Evolutionary conservation across 73 alveolate genomes (phyloP).

Genomic region (Uronychia setigera): DNA sequence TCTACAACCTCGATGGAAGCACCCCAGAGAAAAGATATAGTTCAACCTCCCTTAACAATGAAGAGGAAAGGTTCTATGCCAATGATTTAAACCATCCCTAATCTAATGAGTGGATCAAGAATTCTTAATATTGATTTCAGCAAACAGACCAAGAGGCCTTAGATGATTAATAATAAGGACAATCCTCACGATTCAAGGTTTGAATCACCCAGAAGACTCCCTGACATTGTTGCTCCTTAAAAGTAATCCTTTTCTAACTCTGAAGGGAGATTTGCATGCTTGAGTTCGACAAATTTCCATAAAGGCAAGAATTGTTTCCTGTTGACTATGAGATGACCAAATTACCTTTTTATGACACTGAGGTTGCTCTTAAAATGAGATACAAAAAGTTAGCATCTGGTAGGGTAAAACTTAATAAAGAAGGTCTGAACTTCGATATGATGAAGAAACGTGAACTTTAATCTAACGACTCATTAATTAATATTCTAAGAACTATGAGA

Average conservation of each 20-base stretch:
- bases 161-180: not conserved
- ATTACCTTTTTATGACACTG: not conserved
- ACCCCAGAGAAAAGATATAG: not conserved
- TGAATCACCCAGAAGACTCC: not conserved
- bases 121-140: slow-evolving; percentile 3
- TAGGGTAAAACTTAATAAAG: not conserved
- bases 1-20: not conserved
- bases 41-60: too few relatives aligned
- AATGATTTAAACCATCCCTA: not conserved
- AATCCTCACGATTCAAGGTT: slow-evolving; percentile 11
- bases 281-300: not conserved
- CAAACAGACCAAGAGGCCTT: slow-evolving; percentile 4
- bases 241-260: not conserved
- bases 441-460: not conserved
- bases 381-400: not conserved
- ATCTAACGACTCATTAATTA: not conserved
- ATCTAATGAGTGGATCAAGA: not conserved
- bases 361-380: not conserved
- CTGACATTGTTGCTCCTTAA: not conserved
- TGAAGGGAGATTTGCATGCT: not conserved
- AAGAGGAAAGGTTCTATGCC: not conserved
- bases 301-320: not conserved
- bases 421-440: not conserved
- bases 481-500: not conserved
- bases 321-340: not conserved